Base-by-base conservation (phyloP, 2,329 filamentous ascomycete species). In the Aciculosporium take region DNA sequence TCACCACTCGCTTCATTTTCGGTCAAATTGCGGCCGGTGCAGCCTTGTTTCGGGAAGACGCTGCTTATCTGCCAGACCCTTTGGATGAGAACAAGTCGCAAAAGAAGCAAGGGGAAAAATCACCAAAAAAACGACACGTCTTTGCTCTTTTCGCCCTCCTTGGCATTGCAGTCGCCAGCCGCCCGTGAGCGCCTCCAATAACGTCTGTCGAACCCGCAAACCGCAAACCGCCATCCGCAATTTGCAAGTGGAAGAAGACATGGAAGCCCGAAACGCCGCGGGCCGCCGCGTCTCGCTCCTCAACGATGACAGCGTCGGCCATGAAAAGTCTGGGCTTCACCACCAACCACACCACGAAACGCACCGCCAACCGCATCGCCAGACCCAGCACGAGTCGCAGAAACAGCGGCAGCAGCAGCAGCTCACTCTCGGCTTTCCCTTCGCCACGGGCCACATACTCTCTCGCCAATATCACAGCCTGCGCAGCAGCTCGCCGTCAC, bases 281-380 rank as follows among this genome's bases (percentile, higher is more conserved):
- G 74, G 74, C 50, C 70, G 71, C 49, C 63, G 67, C 56, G 69
- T 79, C 53, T 78, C 74, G 39, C 63, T 79, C 8, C 63, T 79
- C 30, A 78, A 78, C 55, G 72, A 77, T 48, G 71, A 74, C 37
- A 43, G 39, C 41, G 38, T 41, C 23, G 39, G 42, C 43, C 42
- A 39, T 35, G 39, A 45, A 34, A 49, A 41, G 33, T 21, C 48
- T 13, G 39, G 42, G 21, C 39, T 43, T 52, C 56, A 43, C 44
- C 54, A 29, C 10, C 27, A 41, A 21, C 41, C 8, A 17, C n/a
- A n/a, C n/a, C n/a, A n/a, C n/a, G n/a, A n/a, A n/a, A n/a, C 29
- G n/a, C 29, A 40, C 12, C 30, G 10, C 15, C 33, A 35, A 23
- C 10, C n/a, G 12, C 37, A 29, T 13, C 46, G n/a, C 37, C 13